These are phyloP conservation scores for Venturia pyrina DNA, from an alignment of 2,329 filamentous ascomycete species.

Conservation along the genomic window DNA sequence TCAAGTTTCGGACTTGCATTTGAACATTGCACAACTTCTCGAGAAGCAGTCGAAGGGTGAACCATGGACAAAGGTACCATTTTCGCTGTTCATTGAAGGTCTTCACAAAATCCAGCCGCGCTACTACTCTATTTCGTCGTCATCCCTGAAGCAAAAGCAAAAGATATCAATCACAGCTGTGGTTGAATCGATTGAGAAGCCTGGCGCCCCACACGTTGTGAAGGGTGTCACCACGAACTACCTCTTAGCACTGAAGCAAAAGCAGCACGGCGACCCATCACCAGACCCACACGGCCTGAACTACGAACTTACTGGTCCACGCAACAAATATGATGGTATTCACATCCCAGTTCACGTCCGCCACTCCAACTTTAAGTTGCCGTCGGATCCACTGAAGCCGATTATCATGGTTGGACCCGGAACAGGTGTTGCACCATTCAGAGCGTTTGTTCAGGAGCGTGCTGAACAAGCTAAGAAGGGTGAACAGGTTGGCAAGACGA, in stretches of 20 bases:
- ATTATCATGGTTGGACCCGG: constrained; percentile 94
- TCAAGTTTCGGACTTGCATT: constrained; percentile 68
- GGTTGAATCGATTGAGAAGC: constrained; percentile 72
- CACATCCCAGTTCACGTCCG: constrained; percentile 92
- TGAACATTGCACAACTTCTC: constrained; percentile 84
- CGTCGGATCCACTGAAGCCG: constrained; percentile 86
- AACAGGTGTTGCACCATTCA: constrained; percentile 93
- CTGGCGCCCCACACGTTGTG: constrained; percentile 68
- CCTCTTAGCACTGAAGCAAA: constrained; percentile 85
- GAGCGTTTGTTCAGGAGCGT: constrained; percentile 88
- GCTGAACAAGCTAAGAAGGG: constrained; percentile 73
- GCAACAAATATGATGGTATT: constrained; percentile 95
- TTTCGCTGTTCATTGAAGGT: constrained; percentile 89
- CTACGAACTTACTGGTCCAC: constrained; percentile 78
- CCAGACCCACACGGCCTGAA: constrained; percentile 75
- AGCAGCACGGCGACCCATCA: constrained; percentile 79
- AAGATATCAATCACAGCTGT: constrained; percentile 93
- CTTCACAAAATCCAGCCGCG: constrained; percentile 91
- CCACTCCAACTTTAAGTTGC: constrained; percentile 98
- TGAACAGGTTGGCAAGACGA: constrained; percentile 71
- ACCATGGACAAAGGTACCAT: constrained; percentile 77
- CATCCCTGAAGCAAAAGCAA: constrained; percentile 84
- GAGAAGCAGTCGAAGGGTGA: constrained; percentile 60
- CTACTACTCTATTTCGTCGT: constrained; percentile 99
- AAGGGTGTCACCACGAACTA: constrained; percentile 97